Conservation (phyloP, 257 asterid species). For the Gynochthodes officinalis region DNA sequence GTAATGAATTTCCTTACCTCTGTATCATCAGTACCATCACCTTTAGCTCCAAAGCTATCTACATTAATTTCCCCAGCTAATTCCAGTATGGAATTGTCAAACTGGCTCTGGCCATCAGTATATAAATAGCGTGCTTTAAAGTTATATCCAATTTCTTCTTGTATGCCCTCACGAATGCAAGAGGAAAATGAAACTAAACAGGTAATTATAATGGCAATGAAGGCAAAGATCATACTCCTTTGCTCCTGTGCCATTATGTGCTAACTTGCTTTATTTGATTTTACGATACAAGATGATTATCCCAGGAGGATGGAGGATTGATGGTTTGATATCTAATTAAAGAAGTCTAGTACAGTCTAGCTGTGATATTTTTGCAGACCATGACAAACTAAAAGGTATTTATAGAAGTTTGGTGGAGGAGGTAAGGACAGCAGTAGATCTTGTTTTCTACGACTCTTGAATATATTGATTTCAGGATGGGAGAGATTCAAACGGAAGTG, state of each 20-base stretch:
- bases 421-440: too few relatives aligned
- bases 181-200: conserved; percentile 20
- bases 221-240: background rate
- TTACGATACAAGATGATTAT: background rate
- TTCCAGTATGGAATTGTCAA: background rate
- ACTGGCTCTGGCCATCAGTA: background rate
- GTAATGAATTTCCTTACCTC: conserved; percentile 12
- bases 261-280: background rate
- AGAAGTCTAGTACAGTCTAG: too few relatives aligned
- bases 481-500: conserved; percentile 22
- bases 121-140: conserved; percentile 22
- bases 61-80: conserved; percentile 13
- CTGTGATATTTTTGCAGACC: too few relatives aligned
- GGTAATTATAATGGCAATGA: background rate
- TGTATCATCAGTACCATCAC: conserved; percentile 36
- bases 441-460: conserved; percentile 19
- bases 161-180: background rate
- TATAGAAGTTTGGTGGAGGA: too few relatives aligned
- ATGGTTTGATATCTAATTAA: too few relatives aligned
- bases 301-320: too few relatives aligned
- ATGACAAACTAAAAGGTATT: too few relatives aligned
- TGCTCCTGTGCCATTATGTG: conserved; percentile 13
- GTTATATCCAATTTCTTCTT: conserved; percentile 18
- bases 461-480: conserved; percentile 20
- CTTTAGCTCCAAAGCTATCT: conserved; percentile 36